phyloP scores from a whole-genome alignment of 2,329 filamentous ascomycete species.

The Microcyclosporella mali region DNA sequence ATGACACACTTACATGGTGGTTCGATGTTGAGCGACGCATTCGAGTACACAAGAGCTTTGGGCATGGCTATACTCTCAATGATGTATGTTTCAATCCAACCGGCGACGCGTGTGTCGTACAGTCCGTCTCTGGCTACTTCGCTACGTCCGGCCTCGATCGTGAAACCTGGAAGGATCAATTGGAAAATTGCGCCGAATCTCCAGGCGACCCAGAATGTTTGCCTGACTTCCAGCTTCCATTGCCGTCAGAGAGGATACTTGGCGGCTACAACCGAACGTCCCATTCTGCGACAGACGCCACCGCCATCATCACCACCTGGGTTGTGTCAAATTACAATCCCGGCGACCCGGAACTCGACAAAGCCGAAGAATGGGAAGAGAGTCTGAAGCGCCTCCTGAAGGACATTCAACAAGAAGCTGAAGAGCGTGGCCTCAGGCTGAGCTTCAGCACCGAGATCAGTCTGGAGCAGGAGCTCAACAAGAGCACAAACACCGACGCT shows the following conservation, averaged over 20 bases:
- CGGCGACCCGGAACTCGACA: slow-evolving; percentile 61
- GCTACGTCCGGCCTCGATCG: slow-evolving; percentile 49
- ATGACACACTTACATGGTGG: slow-evolving; percentile 91
- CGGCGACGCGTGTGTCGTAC: slow-evolving; percentile 81
- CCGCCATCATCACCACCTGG: slow-evolving; percentile 86
- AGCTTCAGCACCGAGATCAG: slow-evolving; percentile 96
- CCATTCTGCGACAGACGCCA: slow-evolving; percentile 57
- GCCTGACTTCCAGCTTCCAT: slow-evolving; percentile 80
- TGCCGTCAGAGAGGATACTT: slow-evolving; percentile 78
- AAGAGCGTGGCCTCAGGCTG: slow-evolving; percentile 68
- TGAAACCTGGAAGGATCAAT: slow-evolving; percentile 62
- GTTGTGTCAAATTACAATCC: slow-evolving; percentile 82
- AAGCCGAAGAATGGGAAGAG: slow-evolving; percentile 84
- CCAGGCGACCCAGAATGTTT: slow-evolving; percentile 59
- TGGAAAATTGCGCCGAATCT: slow-evolving; percentile 67
- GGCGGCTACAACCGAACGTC: slow-evolving; percentile 66
- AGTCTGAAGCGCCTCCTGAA: slow-evolving; percentile 68
- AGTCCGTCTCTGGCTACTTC: slow-evolving; percentile 89
- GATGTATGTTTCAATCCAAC: slow-evolving; percentile 94
- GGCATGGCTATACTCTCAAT: slow-evolving; percentile 63
- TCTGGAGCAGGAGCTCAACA: slow-evolving; percentile 91
- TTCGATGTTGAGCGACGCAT: slow-evolving; percentile 79
- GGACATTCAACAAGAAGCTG: slow-evolving; percentile 73
- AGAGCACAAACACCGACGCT: slow-evolving; percentile 95
- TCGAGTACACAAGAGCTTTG: slow-evolving; percentile 61